phyloP scores from a whole-genome alignment of 139 green algal genomes.

The Micractinium conductrix region DNA sequence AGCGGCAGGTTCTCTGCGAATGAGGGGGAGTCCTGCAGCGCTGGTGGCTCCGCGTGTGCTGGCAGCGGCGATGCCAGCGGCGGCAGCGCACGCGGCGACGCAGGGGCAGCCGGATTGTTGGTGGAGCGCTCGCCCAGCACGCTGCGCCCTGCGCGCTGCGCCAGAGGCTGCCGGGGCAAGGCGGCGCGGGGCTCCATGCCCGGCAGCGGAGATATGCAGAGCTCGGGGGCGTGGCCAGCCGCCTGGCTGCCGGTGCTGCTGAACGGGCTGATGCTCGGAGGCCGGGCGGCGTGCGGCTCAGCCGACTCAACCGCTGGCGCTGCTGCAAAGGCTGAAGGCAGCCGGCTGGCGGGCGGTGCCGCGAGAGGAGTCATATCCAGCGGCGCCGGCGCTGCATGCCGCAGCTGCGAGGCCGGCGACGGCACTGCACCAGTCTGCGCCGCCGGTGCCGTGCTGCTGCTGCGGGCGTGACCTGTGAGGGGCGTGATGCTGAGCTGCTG shows the following conservation, averaged over 20 bases:
- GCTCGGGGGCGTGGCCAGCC: background rate
- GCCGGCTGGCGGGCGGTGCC: background rate
- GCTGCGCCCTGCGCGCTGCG: background rate
- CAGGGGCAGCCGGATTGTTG: background rate
- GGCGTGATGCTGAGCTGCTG: constrained; percentile 20
- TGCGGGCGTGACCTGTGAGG: background rate
- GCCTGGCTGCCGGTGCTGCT: background rate
- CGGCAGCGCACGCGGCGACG: constrained; percentile 6
- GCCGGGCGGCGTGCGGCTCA: background rate
- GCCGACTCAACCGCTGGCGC: background rate
- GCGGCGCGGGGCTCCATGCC: too few species aligned
- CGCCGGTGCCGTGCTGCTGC: background rate
- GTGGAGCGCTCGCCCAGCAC: constrained; percentile 10
- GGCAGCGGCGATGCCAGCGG: constrained; percentile 4
- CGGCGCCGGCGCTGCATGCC: background rate
- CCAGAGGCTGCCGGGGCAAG: background rate
- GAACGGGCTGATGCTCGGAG: background rate
- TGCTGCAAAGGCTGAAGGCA: background rate
- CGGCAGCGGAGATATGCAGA: constrained; percentile 19
- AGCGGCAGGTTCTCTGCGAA: constrained; percentile 21
- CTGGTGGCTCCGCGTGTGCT: too few species aligned
- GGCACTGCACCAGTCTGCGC: background rate
- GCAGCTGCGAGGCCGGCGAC: background rate
- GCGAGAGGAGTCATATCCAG: constrained; percentile 18
- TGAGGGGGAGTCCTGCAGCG: background rate